phyloP scores from a whole-genome alignment of 176 grass and related monocot genomes.

The Rhynchospora pubera region DNA sequence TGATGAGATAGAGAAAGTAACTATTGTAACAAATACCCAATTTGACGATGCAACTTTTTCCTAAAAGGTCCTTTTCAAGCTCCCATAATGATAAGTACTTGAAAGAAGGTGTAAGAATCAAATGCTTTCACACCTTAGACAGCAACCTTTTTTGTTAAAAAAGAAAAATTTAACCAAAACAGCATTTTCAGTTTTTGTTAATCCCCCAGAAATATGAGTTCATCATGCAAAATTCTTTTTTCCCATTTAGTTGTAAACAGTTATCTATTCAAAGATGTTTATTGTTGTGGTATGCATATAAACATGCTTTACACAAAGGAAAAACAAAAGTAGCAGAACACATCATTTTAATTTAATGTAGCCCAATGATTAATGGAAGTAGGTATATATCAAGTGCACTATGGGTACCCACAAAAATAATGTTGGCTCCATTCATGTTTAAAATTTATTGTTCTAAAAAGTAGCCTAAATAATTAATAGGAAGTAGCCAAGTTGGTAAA shows the following conservation, averaged over 20 bases:
- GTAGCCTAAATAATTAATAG: neutral
- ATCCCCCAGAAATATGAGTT: neutral
- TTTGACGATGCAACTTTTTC: neutral
- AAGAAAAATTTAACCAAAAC: neutral
- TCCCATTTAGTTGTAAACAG: neutral
- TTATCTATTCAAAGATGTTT: neutral
- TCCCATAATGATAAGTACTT: slow-evolving; percentile 15
- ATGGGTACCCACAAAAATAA: neutral
- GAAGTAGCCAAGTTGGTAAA: neutral
- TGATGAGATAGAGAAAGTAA: slow-evolving; percentile 12
- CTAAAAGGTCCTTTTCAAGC: slow-evolving; percentile 8
- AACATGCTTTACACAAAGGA: neutral
- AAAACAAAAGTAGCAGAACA: neutral
- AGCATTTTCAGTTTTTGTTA: neutral
- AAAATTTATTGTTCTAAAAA: neutral
- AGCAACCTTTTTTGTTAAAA: neutral
- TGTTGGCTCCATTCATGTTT: neutral
- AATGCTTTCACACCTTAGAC: slow-evolving; percentile 28
- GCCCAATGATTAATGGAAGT: neutral
- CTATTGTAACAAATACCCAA: slow-evolving; percentile 1
- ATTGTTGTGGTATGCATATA: neutral
- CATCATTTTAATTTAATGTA: neutral
- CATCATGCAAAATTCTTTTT: neutral
- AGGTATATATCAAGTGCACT: neutral
- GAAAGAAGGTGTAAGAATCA: slow-evolving; percentile 36